phyloP scores from a whole-genome alignment of 352 stramenopile species.

The Globisporangium uncinulatum region DNA sequence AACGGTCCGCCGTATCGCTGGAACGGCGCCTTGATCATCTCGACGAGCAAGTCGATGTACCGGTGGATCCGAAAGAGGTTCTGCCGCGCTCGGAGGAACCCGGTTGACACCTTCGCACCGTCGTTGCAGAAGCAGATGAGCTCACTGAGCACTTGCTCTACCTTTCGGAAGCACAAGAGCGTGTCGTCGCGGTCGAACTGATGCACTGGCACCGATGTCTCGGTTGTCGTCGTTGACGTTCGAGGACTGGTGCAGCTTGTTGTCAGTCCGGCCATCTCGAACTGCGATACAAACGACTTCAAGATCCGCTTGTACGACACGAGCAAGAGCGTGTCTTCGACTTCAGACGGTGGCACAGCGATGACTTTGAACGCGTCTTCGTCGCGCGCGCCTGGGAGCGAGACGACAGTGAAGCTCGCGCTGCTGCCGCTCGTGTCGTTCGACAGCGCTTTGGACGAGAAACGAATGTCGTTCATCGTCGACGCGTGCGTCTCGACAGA shows the following conservation, averaged over 20 bases:
- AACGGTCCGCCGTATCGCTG: constrained; percentile 52
- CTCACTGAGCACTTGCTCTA: constrained; percentile 36
- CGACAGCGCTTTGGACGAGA: constrained; percentile 51
- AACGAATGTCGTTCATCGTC: constrained; percentile 54
- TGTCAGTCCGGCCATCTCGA: constrained; percentile 10
- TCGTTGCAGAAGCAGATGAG: constrained; percentile 43
- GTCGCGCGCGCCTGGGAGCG: constrained; percentile 44
- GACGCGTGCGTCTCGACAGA: constrained; percentile 61
- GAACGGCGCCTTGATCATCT: constrained; percentile 66
- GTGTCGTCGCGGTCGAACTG: constrained; percentile 30
- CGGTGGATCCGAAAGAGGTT: constrained; percentile 49
- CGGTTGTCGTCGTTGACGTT: background rate
- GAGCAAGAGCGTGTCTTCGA: constrained; percentile 54
- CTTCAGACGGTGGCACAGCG: constrained; percentile 32
- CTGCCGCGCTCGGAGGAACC: constrained; percentile 31
- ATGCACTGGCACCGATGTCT: background rate
- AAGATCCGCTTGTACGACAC: constrained; percentile 51
- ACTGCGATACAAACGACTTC: constrained; percentile 30
- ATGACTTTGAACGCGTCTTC: constrained; percentile 71
- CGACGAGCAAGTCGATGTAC: constrained; percentile 58
- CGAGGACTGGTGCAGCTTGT: constrained; percentile 1
- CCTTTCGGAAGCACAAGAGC: constrained; percentile 26
- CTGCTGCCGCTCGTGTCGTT: constrained; percentile 14
- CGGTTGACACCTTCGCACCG: constrained; percentile 18
- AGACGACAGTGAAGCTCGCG: constrained; percentile 39